phyloP scores from a whole-genome alignment of 345 rosid genomes.

The Populus pruinosa region DNA sequence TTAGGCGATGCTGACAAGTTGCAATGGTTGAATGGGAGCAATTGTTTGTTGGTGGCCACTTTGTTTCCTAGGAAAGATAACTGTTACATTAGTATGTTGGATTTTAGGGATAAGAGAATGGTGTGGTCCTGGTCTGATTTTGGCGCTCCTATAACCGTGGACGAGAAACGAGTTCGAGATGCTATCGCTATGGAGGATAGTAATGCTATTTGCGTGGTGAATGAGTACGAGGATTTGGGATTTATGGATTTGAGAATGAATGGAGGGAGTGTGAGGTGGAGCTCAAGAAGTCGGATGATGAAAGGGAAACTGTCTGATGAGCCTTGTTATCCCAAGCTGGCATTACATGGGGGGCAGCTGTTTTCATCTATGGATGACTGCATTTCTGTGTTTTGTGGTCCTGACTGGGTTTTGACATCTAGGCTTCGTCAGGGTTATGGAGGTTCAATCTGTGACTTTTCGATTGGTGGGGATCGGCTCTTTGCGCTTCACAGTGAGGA shows the following conservation, averaged over 20 bases:
- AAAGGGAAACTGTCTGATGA: conserved; percentile 86
- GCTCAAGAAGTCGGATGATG: conserved; percentile 82
- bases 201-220: conserved; percentile 80
- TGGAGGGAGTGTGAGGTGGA: conserved; percentile 83
- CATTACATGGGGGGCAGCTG: conserved; percentile 75
- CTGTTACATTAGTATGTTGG: conserved; percentile 88
- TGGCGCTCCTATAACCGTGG: conserved; percentile 50
- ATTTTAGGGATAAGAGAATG: conserved; percentile 78
- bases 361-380: conserved; percentile 95
- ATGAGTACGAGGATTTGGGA: conserved; percentile 90
- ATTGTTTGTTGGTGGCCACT: conserved; percentile 82
- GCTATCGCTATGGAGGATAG: conserved; percentile 90
- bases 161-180: conserved; percentile 89
- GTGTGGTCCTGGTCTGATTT: conserved; percentile 97
- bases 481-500: conserved; percentile 92
- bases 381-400: conserved; percentile 81
- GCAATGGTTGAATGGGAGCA: conserved; percentile 71
- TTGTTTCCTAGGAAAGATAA: conserved; percentile 94
- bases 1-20: conserved; percentile 92
- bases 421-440: conserved; percentile 70
- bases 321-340: conserved; percentile 87
- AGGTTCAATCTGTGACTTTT: conserved; percentile 86
- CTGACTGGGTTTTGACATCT: conserved; percentile 83
- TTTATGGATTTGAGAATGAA: conserved; percentile 77
- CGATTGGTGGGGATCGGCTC: conserved; percentile 83